Base-by-base conservation (phyloP, 805 yeast species). In the Yamadazyma paraphyllophila region DNA sequence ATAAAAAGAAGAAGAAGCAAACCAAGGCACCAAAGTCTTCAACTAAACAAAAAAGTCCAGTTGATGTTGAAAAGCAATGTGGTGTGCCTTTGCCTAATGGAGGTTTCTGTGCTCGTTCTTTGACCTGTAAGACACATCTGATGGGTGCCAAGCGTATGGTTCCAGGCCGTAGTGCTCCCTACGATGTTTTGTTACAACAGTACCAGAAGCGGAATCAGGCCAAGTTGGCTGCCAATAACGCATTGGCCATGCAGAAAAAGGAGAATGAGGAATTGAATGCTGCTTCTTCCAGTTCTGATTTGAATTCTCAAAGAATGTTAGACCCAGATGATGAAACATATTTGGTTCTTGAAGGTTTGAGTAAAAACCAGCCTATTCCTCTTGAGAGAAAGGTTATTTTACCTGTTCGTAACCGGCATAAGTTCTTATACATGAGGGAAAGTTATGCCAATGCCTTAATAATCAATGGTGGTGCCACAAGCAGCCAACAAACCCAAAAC, bases 81-180 rank as follows among this genome's bases (percentile, higher is more conserved):
- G 99, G 99, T 64, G 98, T 94, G 10, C 86, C 88, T 6, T 69
- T 94, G 49, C 90, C 96, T 0, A 86, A 85, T 53, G 98, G 97
- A n/a, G 96, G 95, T 0, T 85, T 82, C 55, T 94, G 99, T 73
- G 97, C 97, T 4, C 77, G 99, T 41, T 90, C 97, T 0, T 73
- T 94, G 49, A 94, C 99, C 0, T 94, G 99, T 75, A 94, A 94
- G 62, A 90, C 97, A 0, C 99, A 94, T 66, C 88, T 98, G 1
- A 91, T 94, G 97, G 97, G 97, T 29, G 96, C 97, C 24, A 94
- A 94, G 59, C 79, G 99, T 56, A 91, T 96, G 0, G 99, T 94
- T 15, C 82, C 81, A 13, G 99, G 99, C 9, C 77, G 99, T 56
- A 83, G 96, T 30, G 91, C 94, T 7, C 90, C 97, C 0, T 94